These are phyloP conservation scores for Lipomyces spencermartinsiae DNA, from an alignment of 805 yeast genomes.

Conservation along the genomic window DNA sequence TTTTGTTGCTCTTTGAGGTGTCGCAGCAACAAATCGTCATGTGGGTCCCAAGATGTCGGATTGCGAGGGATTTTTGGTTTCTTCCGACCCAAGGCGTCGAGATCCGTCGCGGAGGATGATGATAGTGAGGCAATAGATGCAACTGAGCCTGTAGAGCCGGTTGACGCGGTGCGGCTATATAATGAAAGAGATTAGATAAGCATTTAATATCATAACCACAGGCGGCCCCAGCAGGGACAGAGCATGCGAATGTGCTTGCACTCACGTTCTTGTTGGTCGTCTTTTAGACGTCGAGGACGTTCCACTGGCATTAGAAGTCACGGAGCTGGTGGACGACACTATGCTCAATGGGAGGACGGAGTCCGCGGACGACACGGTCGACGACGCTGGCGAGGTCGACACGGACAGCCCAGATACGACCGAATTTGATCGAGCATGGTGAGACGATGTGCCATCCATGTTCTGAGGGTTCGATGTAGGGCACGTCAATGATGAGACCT, in stretches of 20 bases:
- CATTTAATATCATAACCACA: not conserved
- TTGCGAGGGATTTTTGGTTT: constrained; percentile 40
- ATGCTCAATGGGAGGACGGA: not conserved
- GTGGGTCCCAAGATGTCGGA: constrained; percentile 78
- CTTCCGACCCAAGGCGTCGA: constrained; percentile 37
- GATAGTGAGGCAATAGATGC: constrained; percentile 30
- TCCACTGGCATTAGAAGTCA: constrained; percentile 3
- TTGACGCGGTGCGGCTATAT: constrained; percentile 33
- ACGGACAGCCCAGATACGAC: not conserved
- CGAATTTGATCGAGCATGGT: constrained; percentile 6
- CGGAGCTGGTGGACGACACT: not conserved
- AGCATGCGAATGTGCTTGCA: not conserved
- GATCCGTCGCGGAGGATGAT: constrained; percentile 25
- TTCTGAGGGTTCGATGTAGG: constrained; percentile 7
- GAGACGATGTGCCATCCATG: constrained; percentile 1
- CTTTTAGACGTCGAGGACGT: constrained; percentile 27
- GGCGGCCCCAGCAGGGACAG: not conserved
- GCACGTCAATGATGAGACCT: constrained; percentile 6
- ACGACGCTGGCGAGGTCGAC: constrained; percentile 15
- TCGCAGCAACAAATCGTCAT: constrained; percentile 72
- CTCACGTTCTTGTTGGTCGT: constrained; percentile 30
- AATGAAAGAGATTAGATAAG: not conserved
- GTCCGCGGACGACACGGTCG: constrained; percentile 13
- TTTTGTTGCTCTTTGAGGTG: constrained; percentile 82
- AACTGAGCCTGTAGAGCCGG: constrained; percentile 33